A percentile compares a stretch with the other conserved stretches of the same genome.
These are phyloP conservation scores for Solanum lycopersicoides DNA, from an alignment of 257 asterid species.

Conservation along the genomic window DNA sequence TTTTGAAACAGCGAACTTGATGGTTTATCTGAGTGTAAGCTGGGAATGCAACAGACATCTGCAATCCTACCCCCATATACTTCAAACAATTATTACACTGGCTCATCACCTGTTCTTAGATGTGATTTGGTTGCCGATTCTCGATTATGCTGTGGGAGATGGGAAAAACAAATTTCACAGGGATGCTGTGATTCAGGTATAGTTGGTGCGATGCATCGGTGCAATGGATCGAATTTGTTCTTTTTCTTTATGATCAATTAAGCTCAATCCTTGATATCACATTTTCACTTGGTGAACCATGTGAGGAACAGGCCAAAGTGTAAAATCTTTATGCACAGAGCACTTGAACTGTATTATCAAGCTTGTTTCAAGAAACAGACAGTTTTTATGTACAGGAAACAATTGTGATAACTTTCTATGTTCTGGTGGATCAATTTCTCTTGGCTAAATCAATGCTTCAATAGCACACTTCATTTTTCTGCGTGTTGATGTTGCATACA, in stretches of 20 bases:
- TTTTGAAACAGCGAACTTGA: conserved; percentile 18
- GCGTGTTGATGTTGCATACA: neutral
- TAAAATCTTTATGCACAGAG: neutral
- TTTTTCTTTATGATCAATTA: neutral
- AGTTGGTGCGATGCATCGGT: neutral
- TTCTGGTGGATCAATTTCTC: neutral
- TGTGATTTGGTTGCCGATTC: neutral
- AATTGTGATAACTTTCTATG: neutral
- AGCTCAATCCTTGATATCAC: neutral
- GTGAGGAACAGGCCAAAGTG: neutral
- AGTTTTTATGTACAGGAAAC: neutral
- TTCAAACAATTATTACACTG: neutral
- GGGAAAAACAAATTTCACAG: conserved; percentile 2
- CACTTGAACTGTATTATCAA: neutral
- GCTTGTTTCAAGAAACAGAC: neutral
- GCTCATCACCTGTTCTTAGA: neutral
- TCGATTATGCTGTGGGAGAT: conserved; percentile 7
- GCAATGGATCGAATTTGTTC: neutral
- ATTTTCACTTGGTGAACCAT: neutral
- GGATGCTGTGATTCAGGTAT: conserved; percentile 14
- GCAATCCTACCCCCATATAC: neutral
- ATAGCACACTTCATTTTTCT: neutral
- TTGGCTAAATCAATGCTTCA: neutral
- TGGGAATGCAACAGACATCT: conserved; percentile 5
- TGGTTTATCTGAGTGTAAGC: conserved; percentile 10